Evolutionary conservation across 2,329 filamentous ascomycete genomes (phyloP), one percentile per base, ranked within the genome.

Genomic region (Aspergillus spinulosporus): DNA sequence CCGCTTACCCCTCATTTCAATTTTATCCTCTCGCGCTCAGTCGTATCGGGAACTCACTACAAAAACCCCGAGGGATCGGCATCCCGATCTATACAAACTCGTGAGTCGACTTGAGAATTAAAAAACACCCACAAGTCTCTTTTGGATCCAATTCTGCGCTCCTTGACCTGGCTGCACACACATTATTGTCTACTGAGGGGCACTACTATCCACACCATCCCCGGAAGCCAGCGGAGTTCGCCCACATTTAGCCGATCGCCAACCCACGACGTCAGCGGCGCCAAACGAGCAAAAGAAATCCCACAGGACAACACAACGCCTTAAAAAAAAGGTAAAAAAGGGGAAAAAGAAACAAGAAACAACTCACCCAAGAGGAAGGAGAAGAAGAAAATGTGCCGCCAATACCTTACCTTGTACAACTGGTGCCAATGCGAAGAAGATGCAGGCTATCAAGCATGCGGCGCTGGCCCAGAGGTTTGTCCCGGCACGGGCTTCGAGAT

Each of bases 401-500:
- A 73, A 64, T 72, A 68, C 49, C 65, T 68, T 56, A 74, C 70
- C 34, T 59, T 70, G 2, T 74, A 74, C 59, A 66, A 66, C 52
- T 74, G 70, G 70, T 74, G 72, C 58, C 70, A 71, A 26, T 74
- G 72, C 56, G 68, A 74, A 63, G 67, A 72, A 62, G 66, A 72
- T 29, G 67, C 67, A 12, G 67, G 72, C 12, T 61, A 70, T 43
- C 66, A 61, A 36, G 51, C 66, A 44, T 74, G 72, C 42, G 57
- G 68, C 8, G 60, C 60, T 31, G 62, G 65, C 44, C 62, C 63
- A 15, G 64, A 63, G 46, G 26, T 28, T 28, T 65, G 67, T 42
- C 62, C 52, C 51, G 62, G 56, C 51, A 62, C 66, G 8, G 69
- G 68, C 1, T 48, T 72, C 12, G 66, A 75, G 49, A 71, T 68